Percentiles rank a stretch among this genome's conserved stretches.
Conservation (phyloP, 192 early-diverging fungal genomes). For the Backusella circina region DNA sequence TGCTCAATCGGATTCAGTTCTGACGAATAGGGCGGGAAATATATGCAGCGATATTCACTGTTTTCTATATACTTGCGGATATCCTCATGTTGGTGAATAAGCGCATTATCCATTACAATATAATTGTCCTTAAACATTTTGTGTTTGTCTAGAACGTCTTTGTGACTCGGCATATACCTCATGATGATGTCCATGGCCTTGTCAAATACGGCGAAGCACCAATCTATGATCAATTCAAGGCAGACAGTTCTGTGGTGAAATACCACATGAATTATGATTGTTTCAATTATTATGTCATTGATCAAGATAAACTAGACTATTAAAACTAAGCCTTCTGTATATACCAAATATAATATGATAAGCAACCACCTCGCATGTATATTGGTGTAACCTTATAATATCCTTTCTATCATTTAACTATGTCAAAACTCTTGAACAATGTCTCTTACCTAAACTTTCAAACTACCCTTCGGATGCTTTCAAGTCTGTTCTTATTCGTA, state of each 20-base stretch:
- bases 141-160: neutral
- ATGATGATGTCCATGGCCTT: neutral
- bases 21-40: constrained; percentile 21
- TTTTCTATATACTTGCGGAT: neutral
- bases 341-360: too few species aligned
- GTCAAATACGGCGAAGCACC: neutral
- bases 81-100: neutral
- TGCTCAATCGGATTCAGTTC: constrained; percentile 26
- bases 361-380: too few species aligned
- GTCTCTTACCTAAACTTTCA: neutral
- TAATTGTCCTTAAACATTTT: constrained; percentile 3
- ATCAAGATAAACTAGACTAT: too few species aligned
- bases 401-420: too few species aligned
- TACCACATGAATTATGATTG: too few species aligned
- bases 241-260: neutral
- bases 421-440: neutral
- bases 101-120: constrained; percentile 21
- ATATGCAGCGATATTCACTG: constrained; percentile 2
- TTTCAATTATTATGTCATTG: too few species aligned
- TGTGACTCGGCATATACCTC: neutral
- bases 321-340: too few species aligned
- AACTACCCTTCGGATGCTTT: neutral
- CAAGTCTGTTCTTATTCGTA: neutral
- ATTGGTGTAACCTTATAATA: too few species aligned
- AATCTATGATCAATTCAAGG: neutral